A percentile compares a stretch with the other conserved stretches of the same genome.
Conservation (phyloP, 225 moss, liverwort and hornwort genomes). For the Antitrichia curtipendula region DNA sequence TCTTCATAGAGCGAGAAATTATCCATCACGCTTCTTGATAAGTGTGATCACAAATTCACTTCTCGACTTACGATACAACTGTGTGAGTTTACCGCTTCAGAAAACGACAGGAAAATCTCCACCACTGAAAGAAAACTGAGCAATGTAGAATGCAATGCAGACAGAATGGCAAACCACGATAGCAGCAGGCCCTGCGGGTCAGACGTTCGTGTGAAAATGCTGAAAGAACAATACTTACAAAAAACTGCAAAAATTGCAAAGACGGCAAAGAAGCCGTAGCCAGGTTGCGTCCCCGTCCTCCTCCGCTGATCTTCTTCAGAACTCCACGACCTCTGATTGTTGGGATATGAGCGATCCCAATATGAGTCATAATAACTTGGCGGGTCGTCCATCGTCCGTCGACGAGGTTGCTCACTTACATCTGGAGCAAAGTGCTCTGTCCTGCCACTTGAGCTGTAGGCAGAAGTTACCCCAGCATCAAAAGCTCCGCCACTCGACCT, state of each 20-base stretch:
- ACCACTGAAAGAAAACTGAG: not conserved
- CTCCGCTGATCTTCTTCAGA: conserved; percentile 2
- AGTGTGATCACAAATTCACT: not conserved
- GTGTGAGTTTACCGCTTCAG: not conserved
- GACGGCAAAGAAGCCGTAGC: conserved; percentile 29
- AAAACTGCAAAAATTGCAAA: conserved; percentile 15
- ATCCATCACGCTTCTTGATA: not conserved
- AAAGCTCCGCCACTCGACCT: conserved; percentile 36
- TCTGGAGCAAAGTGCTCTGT: conserved; percentile 13
- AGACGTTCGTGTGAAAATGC: not conserved
- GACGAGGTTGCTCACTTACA: conserved; percentile 10
- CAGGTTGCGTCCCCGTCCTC: conserved; percentile 3
- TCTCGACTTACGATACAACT: not conserved
- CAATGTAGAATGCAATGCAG: not conserved
- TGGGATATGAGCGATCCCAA: conserved; percentile 20
- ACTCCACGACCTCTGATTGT: conserved; percentile 20
- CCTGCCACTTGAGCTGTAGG: conserved; percentile 27
- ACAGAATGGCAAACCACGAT: not conserved
- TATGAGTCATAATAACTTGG: conserved; percentile 13
- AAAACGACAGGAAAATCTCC: not conserved
- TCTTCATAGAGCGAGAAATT: not conserved
- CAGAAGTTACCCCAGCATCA: conserved; percentile 9
- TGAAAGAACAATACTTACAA: conserved; percentile 6
- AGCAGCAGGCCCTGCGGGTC: not conserved
- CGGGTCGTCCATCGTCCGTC: conserved; percentile 8